Conservation (phyloP, 306 rosid species). For the Oemleria cerasiformis region DNA sequence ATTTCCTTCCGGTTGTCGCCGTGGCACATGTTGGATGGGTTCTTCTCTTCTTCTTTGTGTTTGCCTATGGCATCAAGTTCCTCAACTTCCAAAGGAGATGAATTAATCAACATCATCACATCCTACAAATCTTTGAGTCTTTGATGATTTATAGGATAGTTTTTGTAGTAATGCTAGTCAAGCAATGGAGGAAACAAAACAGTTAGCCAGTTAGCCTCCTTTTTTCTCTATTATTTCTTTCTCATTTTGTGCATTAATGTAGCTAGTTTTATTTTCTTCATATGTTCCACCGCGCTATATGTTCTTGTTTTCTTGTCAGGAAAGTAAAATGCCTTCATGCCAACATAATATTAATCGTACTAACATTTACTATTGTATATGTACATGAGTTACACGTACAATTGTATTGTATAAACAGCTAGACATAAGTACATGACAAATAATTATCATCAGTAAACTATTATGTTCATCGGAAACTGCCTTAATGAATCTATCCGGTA, state of each 20-base stretch:
- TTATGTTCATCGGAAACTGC: too few relatives aligned
- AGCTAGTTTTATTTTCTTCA: too few relatives aligned
- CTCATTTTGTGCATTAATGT: background rate
- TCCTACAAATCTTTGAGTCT: background rate
- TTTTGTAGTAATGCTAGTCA: background rate
- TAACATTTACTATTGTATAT: background rate
- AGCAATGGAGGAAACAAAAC: background rate
- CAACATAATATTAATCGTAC: background rate
- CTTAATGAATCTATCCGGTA: too few relatives aligned
- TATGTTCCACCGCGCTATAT: too few relatives aligned
- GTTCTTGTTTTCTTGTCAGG: too few relatives aligned
- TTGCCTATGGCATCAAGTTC: conserved; percentile 63
- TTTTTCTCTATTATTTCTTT: background rate
- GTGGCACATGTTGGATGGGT: conserved; percentile 45
- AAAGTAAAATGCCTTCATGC: background rate
- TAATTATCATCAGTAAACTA: too few relatives aligned
- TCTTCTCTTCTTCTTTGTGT: conserved; percentile 47
- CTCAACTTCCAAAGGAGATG: conserved; percentile 62
- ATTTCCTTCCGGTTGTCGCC: conserved; percentile 44
- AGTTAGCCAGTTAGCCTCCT: background rate
- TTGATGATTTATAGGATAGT: background rate
- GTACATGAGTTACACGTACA: too few relatives aligned
- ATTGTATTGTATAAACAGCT: background rate
- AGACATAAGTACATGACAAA: background rate
- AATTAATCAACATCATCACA: background rate